A percentile compares a stretch with the other conserved stretches of the same genome.
phyloP scores from a whole-genome alignment of 1,139 yeast genomes.

The Groenewaldozyma auringiensis region DNA sequence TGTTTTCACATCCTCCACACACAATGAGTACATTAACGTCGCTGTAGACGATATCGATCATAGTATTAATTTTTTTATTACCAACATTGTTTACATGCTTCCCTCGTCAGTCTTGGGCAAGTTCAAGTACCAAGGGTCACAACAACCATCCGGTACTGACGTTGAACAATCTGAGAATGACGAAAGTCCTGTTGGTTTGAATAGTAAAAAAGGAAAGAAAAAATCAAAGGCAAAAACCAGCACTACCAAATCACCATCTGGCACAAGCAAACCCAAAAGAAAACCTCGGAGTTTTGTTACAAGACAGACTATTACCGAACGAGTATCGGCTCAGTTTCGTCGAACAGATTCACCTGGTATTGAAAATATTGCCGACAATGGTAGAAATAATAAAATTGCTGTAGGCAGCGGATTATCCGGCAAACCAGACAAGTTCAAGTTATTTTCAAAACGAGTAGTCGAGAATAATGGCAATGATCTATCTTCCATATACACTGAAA shows the following conservation, averaged over 20 bases:
- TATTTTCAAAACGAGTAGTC: slow-evolving; percentile 1
- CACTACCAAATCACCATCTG: background rate
- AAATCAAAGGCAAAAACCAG: background rate
- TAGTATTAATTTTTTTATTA: no score
- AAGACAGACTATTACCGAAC: background rate
- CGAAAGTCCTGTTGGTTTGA: background rate
- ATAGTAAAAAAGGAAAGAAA: background rate
- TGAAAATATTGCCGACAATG: background rate
- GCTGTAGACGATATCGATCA: no score
- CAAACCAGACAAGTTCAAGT: slow-evolving; percentile 9
- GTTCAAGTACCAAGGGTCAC: background rate
- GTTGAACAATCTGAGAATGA: background rate
- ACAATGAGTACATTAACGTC: no score
- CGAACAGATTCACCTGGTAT: background rate
- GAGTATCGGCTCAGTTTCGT: slow-evolving; percentile 1
- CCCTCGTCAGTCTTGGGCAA: background rate
- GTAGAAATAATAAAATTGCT: background rate
- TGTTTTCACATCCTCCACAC: no score
- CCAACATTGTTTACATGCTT: background rate
- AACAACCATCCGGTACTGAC: background rate
- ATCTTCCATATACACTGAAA: background rate
- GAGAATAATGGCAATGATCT: background rate
- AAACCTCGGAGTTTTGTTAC: background rate
- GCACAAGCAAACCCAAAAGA: background rate
- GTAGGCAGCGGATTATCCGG: slow-evolving; percentile 8